These are phyloP conservation scores for Verticillium zaregamsianum DNA, from an alignment of 2,329 filamentous ascomycete genomes.

Conservation along the genomic window DNA sequence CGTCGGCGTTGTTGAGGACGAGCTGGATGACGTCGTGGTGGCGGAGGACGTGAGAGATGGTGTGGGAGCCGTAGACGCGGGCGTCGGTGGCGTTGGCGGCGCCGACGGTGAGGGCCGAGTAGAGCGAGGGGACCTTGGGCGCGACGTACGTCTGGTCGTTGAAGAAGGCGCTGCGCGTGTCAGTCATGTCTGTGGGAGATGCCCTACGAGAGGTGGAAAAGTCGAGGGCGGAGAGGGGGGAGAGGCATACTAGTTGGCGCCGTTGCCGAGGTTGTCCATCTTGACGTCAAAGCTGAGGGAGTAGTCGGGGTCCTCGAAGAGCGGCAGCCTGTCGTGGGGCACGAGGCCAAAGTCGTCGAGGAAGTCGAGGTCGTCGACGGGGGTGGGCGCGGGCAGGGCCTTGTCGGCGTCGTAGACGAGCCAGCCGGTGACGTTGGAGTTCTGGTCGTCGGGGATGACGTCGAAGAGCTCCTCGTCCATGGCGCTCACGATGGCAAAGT, in stretches of 20 bases:
- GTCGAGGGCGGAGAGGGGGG: background rate
- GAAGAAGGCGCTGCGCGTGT: conserved; percentile 39
- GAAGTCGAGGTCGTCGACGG: conserved; percentile 38
- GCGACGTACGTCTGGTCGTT: conserved; percentile 61
- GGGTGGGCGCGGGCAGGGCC: conserved; percentile 28
- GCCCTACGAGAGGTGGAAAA: background rate
- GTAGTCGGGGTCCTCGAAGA: conserved; percentile 45
- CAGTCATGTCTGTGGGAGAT: background rate
- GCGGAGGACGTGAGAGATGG: conserved; percentile 49
- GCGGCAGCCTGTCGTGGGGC: conserved; percentile 45
- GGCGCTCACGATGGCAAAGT: conserved; percentile 42
- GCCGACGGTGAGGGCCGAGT: conserved; percentile 57
- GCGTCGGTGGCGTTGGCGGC: conserved; percentile 38
- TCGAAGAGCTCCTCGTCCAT: conserved; percentile 34
- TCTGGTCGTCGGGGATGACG: conserved; percentile 47
- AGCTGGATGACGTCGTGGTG: conserved; percentile 52
- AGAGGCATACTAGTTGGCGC: conserved; percentile 46
- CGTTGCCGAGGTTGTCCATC: conserved; percentile 65
- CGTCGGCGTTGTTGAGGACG: conserved; percentile 55
- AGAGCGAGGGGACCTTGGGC: conserved; percentile 65
- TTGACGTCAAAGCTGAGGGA: conserved; percentile 42
- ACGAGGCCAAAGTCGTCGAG: conserved; percentile 53
- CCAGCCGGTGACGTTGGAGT: conserved; percentile 37
- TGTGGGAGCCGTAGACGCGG: conserved; percentile 44
- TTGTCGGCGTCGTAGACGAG: conserved; percentile 25